Percentiles rank a stretch among this genome's conserved stretches.
phyloP scores from a whole-genome alignment of 2,329 filamentous ascomycete species.

The Tothia fuscella region DNA sequence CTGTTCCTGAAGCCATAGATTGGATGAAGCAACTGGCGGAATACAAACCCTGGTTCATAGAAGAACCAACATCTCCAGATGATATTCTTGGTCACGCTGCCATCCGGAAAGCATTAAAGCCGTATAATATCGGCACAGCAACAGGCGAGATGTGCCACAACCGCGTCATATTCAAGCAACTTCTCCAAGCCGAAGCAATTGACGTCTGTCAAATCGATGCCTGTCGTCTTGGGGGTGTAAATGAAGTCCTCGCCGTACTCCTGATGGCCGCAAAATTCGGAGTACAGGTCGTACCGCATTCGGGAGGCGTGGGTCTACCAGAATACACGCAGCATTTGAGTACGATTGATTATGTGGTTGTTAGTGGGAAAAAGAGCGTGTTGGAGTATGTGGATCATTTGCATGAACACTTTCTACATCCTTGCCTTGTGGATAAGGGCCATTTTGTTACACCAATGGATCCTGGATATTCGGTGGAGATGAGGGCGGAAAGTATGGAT shows the following conservation, averaged over 20 bases:
- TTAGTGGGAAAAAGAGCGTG: slow-evolving; percentile 68
- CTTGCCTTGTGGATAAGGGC: slow-evolving; percentile 66
- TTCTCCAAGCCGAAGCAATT: slow-evolving; percentile 66
- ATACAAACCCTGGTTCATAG: slow-evolving; percentile 88
- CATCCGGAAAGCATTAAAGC: slow-evolving; percentile 65
- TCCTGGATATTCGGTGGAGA: slow-evolving; percentile 84
- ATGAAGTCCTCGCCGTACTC: slow-evolving; percentile 83
- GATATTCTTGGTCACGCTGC: slow-evolving; percentile 82
- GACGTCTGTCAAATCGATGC: slow-evolving; percentile 86
- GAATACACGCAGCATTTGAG: slow-evolving; percentile 90
- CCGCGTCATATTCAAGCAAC: slow-evolving; percentile 86
- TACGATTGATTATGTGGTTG: slow-evolving; percentile 86
- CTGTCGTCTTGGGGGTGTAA: slow-evolving; percentile 79
- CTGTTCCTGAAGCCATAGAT: slow-evolving; percentile 74
- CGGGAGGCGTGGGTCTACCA: slow-evolving; percentile 76
- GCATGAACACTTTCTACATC: slow-evolving; percentile 85
- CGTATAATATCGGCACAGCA: slow-evolving; percentile 68
- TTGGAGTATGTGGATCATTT: slow-evolving; percentile 88
- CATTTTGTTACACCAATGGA: slow-evolving; percentile 79
- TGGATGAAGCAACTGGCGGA: slow-evolving; percentile 75
- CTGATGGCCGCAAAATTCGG: slow-evolving; percentile 70
- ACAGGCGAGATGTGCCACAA: slow-evolving; percentile 96
- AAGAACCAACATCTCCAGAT: slow-evolving; percentile 84
- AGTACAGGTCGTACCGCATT: slow-evolving; percentile 79
- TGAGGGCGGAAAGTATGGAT: slow-evolving; percentile 83